Conservation (phyloP, 805 yeast species). For the Saitoella complicata region DNA sequence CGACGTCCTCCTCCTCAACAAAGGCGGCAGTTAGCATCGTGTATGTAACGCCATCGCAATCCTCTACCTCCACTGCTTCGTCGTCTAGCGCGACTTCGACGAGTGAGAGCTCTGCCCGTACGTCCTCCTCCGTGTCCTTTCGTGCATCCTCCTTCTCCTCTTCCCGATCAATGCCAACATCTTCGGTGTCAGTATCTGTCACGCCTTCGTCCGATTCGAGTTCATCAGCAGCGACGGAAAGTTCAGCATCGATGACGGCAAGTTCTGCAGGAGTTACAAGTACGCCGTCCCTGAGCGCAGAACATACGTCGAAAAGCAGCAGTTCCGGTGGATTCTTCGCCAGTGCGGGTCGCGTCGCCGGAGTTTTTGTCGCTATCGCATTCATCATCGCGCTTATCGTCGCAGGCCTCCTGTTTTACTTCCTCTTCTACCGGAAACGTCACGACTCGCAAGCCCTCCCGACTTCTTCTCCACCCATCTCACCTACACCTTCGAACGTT, state of each 20-base stretch:
- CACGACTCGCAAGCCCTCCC: neutral
- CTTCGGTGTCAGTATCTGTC: neutral
- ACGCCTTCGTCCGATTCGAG: too few species aligned
- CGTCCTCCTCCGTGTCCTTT: slow-evolving; percentile 1
- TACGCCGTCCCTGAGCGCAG: too few species aligned
- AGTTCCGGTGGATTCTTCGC: slow-evolving; percentile 2
- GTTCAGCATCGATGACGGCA: too few species aligned
- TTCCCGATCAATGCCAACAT: neutral
- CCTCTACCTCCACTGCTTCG: neutral
- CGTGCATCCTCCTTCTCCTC: neutral
- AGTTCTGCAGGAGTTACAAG: too few species aligned
- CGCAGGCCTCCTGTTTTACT: slow-evolving; percentile 1
- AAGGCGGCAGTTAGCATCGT: neutral
- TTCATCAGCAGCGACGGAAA: too few species aligned
- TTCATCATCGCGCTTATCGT: slow-evolving; percentile 8
- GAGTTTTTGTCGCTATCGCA: slow-evolving; percentile 7
- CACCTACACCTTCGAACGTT: neutral
- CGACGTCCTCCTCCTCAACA: slow-evolving; percentile 2
- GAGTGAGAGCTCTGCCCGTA: neutral
- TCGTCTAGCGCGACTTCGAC: neutral
- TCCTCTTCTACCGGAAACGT: neutral
- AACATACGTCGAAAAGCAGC: neutral
- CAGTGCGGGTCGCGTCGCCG: slow-evolving; percentile 8
- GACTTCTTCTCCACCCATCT: neutral
- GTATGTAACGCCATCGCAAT: neutral